phyloP scores from a whole-genome alignment of 2,329 filamentous ascomycete genomes.

The Diaporthe capsici region DNA sequence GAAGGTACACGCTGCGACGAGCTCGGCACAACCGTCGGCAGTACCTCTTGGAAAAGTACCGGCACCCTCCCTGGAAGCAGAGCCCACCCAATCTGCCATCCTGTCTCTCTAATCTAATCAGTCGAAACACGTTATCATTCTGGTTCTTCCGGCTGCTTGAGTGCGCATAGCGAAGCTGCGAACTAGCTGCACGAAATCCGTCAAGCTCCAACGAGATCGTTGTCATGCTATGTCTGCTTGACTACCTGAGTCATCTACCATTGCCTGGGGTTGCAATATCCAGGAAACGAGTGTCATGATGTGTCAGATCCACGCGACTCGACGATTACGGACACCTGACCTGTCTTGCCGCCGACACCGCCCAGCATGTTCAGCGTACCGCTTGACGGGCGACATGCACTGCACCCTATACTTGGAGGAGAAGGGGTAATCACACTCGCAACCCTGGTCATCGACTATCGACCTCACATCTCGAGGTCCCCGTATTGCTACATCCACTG shows the following conservation, averaged over 20 bases:
- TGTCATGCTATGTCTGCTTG: conserved; percentile 26
- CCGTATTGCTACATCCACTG: background rate
- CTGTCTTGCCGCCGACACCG: conserved; percentile 29
- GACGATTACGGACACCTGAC: conserved; percentile 25
- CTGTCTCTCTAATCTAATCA: conserved; percentile 36
- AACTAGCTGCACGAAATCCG: conserved; percentile 31
- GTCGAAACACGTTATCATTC: conserved; percentile 32
- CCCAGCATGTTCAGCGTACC: conserved; percentile 12
- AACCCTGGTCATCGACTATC: background rate
- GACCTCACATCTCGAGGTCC: background rate
- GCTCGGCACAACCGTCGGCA: conserved; percentile 43
- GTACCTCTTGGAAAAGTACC: conserved; percentile 39
- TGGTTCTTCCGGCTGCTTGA: conserved; percentile 12
- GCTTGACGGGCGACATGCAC: conserved; percentile 15
- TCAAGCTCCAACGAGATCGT: conserved; percentile 7
- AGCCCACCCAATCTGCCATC: conserved; percentile 37
- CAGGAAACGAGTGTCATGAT: conserved; percentile 23
- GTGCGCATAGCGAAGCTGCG: conserved; percentile 30
- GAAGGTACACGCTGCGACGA: conserved; percentile 32
- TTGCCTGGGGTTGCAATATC: conserved; percentile 11
- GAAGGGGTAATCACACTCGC: conserved; percentile 15
- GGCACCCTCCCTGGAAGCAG: conserved; percentile 8
- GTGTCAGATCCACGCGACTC: conserved; percentile 37
- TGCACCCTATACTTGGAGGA: conserved; percentile 6
- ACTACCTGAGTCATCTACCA: conserved; percentile 24